Percentiles rank a stretch among this genome's conserved stretches.
phyloP scores from a whole-genome alignment of 306 rosid species.

The Medicago lupulina region DNA sequence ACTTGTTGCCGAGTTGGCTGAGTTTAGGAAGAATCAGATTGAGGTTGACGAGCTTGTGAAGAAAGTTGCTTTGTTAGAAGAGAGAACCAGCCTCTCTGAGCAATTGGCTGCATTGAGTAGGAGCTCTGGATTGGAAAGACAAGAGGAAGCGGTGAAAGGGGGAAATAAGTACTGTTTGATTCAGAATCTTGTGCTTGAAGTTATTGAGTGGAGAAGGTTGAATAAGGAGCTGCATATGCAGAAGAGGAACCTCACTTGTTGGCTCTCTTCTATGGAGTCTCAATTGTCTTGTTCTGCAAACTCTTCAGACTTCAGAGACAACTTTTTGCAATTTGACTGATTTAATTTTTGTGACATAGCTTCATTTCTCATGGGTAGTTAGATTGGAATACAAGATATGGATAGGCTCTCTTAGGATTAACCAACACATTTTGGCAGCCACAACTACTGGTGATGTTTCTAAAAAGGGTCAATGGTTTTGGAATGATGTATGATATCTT shows the following conservation, averaged over 20 bases:
- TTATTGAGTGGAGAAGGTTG: conserved; percentile 82
- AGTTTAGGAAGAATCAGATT: conserved; percentile 56
- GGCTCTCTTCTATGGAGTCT: conserved; percentile 71
- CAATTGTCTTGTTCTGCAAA: conserved; percentile 64
- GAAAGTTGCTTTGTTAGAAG: conserved; percentile 63
- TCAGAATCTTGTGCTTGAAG: conserved; percentile 71
- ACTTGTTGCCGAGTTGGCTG: conserved; percentile 71
- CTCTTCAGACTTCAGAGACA: conserved; percentile 78
- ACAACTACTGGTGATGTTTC: too few species aligned
- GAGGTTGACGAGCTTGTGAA: conserved; percentile 60
- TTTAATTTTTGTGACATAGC: background rate
- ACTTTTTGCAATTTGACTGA: background rate
- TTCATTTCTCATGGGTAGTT: background rate
- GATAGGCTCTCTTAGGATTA: too few species aligned
- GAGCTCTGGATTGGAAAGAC: conserved; percentile 48
- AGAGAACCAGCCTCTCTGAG: conserved; percentile 56
- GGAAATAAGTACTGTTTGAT: conserved; percentile 39
- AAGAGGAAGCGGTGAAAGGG: conserved; percentile 49
- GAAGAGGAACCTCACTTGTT: conserved; percentile 82
- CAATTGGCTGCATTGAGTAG: conserved; percentile 50
- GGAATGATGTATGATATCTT: too few species aligned
- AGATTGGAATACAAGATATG: background rate
- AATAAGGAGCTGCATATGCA: conserved; percentile 93
- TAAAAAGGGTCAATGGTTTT: too few species aligned
- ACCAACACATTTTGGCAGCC: too few species aligned